Base-by-base conservation (phyloP, 306 rosid species). In the Vigna hirtella region DNA sequence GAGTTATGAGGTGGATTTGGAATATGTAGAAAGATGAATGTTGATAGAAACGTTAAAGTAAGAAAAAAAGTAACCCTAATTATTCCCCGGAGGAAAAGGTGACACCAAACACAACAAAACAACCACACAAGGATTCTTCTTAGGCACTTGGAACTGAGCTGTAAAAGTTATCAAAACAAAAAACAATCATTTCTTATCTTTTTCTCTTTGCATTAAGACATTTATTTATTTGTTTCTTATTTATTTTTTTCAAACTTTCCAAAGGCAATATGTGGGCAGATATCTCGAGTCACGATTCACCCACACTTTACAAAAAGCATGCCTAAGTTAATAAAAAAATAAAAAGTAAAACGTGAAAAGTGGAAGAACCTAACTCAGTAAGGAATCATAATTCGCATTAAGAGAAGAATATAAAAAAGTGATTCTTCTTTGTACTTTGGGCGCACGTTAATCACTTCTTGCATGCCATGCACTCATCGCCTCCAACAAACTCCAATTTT, bases 341-440 rank as follows among this genome's bases (percentile, higher is more conserved):
- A 1, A 38, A 81, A 80, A 81, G 81, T 34, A 18, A 47, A 77
- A 56, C 26, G 68, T 74, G 66, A 74, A 63, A 75, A 84, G 73
- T 70, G 70, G 78, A 79, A 82, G 78, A 85, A 78, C 72, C 86
- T 67, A 49, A 66, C 79, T 42, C 64, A 20, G 58, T 64, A 32
- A 70, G 28, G 55, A 57, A 79, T 57, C 18, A 56, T 43, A 38
- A 49, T 32, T 72, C 30, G 45, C 65, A 20, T 48, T 42, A 20
- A 20, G 77, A 20, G 47, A 69, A 17, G 22, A 43, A 45, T 45
- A 64, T 43, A 70, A 51, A 26, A 64, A 76, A 42, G 5, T 17
- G 77, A 81, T 50, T 76, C 77, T 62, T 57, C 73, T 56, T 70
- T 55, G 74, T 70, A 70, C 59, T 75, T 64, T 51, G 58, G 69